Percentiles rank a stretch among this genome's conserved stretches.
These are phyloP conservation scores for Tetragonia tetragonoides DNA, from an alignment of 148 eudicot species.

Conservation along the genomic window DNA sequence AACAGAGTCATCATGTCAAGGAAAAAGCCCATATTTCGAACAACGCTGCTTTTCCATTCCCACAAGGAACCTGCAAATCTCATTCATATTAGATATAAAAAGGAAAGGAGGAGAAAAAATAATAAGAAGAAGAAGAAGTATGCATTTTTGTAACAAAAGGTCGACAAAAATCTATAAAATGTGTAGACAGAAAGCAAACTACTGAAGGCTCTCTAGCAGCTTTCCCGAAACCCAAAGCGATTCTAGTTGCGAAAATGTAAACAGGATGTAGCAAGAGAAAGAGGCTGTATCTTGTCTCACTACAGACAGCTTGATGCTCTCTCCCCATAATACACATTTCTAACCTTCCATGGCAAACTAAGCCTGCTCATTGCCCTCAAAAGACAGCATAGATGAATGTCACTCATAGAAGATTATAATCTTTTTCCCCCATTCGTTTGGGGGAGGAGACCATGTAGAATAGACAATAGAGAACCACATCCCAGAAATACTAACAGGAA, in stretches of 20 bases:
- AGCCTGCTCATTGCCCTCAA: background rate
- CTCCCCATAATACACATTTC: background rate
- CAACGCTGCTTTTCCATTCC: slow-evolving; percentile 89
- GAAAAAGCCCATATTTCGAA: slow-evolving; percentile 79
- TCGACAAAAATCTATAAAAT: background rate
- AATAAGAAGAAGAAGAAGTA: background rate
- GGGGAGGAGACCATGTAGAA: background rate
- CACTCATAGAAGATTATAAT: background rate
- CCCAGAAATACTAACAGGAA: background rate
- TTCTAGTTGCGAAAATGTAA: background rate
- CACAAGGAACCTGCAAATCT: slow-evolving; percentile 71
- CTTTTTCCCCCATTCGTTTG: background rate
- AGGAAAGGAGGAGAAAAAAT: background rate
- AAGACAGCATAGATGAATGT: background rate
- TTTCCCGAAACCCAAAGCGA: background rate
- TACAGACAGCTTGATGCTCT: background rate
- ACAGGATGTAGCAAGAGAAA: background rate
- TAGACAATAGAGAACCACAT: background rate
- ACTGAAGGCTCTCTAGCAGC: background rate
- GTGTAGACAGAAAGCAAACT: background rate
- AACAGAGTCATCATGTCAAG: slow-evolving; percentile 91
- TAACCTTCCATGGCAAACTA: slow-evolving; percentile 2
- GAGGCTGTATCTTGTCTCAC: background rate
- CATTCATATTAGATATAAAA: slow-evolving; percentile 1
- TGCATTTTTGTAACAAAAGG: background rate